Evolutionary conservation across 805 yeast genomes (phyloP).

Genomic region (Candida verbasci): DNA sequence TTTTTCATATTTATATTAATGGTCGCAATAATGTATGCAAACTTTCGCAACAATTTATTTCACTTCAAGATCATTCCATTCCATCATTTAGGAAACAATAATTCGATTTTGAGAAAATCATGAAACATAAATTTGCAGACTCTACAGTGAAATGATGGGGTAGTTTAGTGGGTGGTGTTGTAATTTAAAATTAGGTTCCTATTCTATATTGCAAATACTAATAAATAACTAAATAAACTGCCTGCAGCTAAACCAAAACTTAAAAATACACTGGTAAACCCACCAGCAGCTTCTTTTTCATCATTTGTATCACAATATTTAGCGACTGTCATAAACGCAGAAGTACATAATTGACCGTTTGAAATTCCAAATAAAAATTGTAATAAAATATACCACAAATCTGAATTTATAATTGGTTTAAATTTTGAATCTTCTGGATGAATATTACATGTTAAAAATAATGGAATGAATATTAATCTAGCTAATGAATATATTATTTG

Average conservation of each 20-base stretch:
- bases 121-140: too few species aligned
- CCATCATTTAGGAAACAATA: too few species aligned
- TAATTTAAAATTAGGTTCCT: too few species aligned
- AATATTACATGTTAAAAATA: conserved; percentile 66
- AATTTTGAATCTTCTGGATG: conserved; percentile 34
- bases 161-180: too few species aligned
- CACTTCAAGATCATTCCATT: too few species aligned
- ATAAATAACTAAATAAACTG: conserved; percentile 64
- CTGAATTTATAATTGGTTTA: conserved; percentile 52
- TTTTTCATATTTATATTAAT: too few species aligned
- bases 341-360: conserved; percentile 80
- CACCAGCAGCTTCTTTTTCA: conserved; percentile 91
- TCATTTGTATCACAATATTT: conserved; percentile 53
- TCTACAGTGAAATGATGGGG: too few species aligned
- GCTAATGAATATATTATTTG: conserved; percentile 52
- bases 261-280: conserved; percentile 77
- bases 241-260: conserved; percentile 79
- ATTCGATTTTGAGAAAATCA: too few species aligned
- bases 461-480: conserved; percentile 62
- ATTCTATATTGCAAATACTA: conserved; percentile 5
- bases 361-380: conserved; percentile 82
- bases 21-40: too few species aligned
- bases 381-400: conserved; percentile 58
- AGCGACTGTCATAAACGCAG: conserved; percentile 75
- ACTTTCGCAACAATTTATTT: too few species aligned